Evolutionary conservation across 164 flowering plant genomes (phyloP).

Genomic region (Nymphaea thermarum): DNA sequence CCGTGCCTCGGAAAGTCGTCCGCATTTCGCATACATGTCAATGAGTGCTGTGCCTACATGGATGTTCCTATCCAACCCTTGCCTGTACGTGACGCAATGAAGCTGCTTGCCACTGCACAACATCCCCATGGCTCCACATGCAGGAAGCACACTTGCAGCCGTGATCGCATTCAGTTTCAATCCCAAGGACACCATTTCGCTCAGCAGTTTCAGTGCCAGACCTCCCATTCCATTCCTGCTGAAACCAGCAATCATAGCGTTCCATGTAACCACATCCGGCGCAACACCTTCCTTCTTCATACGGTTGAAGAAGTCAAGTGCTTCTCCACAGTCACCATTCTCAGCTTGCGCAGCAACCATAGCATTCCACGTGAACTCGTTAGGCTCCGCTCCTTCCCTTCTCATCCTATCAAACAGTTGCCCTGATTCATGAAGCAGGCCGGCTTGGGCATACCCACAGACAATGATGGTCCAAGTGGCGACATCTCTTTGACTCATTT

Average conservation of each 20-base stretch:
- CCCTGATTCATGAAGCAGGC: constrained; percentile 12
- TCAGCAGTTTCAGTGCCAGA: constrained; percentile 39
- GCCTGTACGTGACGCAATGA: constrained; percentile 39
- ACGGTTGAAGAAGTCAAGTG: constrained; percentile 19
- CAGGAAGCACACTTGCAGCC: constrained; percentile 48
- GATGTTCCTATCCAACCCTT: constrained; percentile 27
- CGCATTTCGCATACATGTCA: constrained; percentile 44
- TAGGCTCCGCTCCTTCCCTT: constrained; percentile 35
- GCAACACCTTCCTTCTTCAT: constrained; percentile 42
- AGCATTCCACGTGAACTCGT: constrained; percentile 49
- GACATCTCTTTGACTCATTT: constrained; percentile 24
- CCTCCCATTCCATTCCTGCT: constrained; percentile 20
- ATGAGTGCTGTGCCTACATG: constrained; percentile 48
- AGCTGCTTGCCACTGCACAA: constrained; percentile 37
- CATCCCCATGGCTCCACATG: constrained; percentile 31
- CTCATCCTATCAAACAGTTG: constrained; percentile 17
- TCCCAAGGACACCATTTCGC: constrained; percentile 36
- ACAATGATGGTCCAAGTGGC: constrained; percentile 66
- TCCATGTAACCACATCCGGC: constrained; percentile 44
- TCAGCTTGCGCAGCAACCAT: constrained; percentile 16
- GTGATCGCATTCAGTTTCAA: constrained; percentile 49
- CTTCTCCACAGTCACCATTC: constrained; percentile 26
- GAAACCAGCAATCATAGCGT: constrained; percentile 31
- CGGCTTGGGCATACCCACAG: constrained; percentile 33
- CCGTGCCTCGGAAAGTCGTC: constrained; percentile 32